A percentile compares a stretch with the other conserved stretches of the same genome.
Evolutionary conservation across 2,329 filamentous ascomycete species (phyloP).

Genomic region (Trichoderma gracile): DNA sequence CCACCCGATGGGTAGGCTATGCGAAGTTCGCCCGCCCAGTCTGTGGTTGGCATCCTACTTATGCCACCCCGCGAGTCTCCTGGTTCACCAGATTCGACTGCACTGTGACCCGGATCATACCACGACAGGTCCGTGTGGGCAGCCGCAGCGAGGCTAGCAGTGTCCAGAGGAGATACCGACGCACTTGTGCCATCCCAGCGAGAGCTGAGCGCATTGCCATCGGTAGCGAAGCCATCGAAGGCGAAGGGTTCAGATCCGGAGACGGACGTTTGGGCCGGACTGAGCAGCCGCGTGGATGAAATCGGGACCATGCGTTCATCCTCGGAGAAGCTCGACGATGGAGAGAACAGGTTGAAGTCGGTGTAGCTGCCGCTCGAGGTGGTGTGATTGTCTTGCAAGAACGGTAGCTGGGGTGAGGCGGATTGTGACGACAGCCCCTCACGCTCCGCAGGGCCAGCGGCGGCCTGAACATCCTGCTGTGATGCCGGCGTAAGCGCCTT

Average conservation of each 20-base stretch:
- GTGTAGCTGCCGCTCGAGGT: slow-evolving; percentile 44
- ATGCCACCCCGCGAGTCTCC: not conserved
- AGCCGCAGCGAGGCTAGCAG: not conserved
- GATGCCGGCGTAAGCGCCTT: slow-evolving; percentile 34
- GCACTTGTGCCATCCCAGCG: slow-evolving; percentile 12
- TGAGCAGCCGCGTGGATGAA: slow-evolving; percentile 24
- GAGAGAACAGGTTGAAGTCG: slow-evolving; percentile 60
- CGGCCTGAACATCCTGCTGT: slow-evolving; percentile 28
- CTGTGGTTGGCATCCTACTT: not conserved
- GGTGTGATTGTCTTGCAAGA: slow-evolving; percentile 35
- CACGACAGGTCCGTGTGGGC: slow-evolving; percentile 1
- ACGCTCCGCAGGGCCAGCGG: slow-evolving; percentile 21
- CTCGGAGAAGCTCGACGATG: slow-evolving; percentile 49
- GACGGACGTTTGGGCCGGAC: slow-evolving; percentile 18
- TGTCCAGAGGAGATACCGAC: slow-evolving; percentile 8
- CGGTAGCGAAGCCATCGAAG: not conserved
- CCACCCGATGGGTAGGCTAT: slow-evolving; percentile 6
- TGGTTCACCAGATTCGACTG: not conserved
- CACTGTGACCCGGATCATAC: slow-evolving; percentile 16
- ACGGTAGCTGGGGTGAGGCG: slow-evolving; percentile 38
- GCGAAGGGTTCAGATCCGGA: not conserved
- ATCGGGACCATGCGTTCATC: slow-evolving; percentile 48
- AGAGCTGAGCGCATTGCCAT: not conserved
- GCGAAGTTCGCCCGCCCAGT: slow-evolving; percentile 1
- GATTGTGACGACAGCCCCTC: slow-evolving; percentile 19